Conservation (phyloP, 164 flowering plant genomes). For the Chimonanthus salicifolius region DNA sequence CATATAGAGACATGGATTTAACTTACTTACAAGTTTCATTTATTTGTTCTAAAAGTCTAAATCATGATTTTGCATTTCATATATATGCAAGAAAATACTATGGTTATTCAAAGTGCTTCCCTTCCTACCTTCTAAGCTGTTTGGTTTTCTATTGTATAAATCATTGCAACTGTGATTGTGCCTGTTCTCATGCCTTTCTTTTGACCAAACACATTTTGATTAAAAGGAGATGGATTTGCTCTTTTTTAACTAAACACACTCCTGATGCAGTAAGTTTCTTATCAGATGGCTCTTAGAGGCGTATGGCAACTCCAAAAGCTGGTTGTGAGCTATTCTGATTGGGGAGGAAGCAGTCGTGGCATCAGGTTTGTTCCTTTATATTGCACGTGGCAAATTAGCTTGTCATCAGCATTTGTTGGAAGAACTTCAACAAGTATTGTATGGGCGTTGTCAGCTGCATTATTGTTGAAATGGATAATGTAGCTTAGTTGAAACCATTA, state of each 20-base stretch:
- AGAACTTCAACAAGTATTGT: too few relatives aligned
- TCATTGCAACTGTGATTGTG: too few relatives aligned
- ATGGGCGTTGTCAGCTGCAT: neutral
- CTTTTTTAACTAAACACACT: neutral
- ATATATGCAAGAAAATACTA: too few relatives aligned
- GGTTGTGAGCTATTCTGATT: slow-evolving; percentile 76
- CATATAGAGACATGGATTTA: too few relatives aligned
- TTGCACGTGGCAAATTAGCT: neutral
- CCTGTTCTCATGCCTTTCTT: neutral
- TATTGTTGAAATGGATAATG: neutral
- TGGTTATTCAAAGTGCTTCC: too few relatives aligned
- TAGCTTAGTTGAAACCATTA: neutral
- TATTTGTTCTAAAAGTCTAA: too few relatives aligned
- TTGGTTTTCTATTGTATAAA: too few relatives aligned
- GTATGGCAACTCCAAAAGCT: slow-evolving; percentile 87
- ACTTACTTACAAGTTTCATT: too few relatives aligned
- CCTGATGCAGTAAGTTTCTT: neutral
- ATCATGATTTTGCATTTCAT: too few relatives aligned
- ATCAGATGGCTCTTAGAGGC: slow-evolving; percentile 71
- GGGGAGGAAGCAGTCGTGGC: slow-evolving; percentile 96
- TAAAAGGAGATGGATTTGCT: neutral
- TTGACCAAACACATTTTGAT: neutral
- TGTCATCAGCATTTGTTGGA: neutral
- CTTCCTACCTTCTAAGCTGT: too few relatives aligned
- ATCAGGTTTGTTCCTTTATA: slow-evolving; percentile 46